Evolutionary conservation across 768 basidiomycete species (phyloP), one percentile per base, ranked within the genome.

Genomic region (Cyclocybe cylindracea): DNA sequence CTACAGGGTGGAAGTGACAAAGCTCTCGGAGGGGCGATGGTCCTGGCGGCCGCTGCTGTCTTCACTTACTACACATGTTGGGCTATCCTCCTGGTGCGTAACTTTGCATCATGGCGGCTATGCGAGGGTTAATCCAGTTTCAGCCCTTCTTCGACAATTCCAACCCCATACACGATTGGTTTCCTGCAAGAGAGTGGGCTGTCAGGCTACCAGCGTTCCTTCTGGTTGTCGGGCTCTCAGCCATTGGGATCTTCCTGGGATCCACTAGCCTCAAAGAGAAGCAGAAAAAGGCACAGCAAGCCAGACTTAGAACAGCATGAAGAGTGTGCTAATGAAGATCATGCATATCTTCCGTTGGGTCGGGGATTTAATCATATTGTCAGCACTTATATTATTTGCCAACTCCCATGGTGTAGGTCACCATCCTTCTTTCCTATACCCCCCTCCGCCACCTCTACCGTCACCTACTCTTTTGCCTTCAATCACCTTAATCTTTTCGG

Each of bases 131-230:
- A 57, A 51, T 50, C 46, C 47, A 33, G 59, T 51, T 52, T 37
- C 48, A 87, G 86, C 95, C 95, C 5, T 93, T 97, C 75, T 84
- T 97, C 55, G 86, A 91, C 51, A 55, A 77, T 1, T 78, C 83
- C 2, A 93, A 84, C 61, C 81, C 85, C 14, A 74, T 96, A 31
- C 91, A 94, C 56, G 58, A 63, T 39, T 85, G 82, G 70, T 98
- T 98, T 67, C 96, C 92, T 0, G 66, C 90, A 5, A 78, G 95
- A 44, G 93, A 97, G 75, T 98, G 94, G 93, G 95, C 93, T 8
- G 76, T 98, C 44, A 83, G 89, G 14, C 67, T 98, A 41, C 94
- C 95, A 36, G 87, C 90, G 2, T 81, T 92, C 67, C 72, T 95
- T 44, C 80, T 98, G 7, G 77, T 94, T 5, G 63, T 89, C 7